Percentiles rank a stretch among this genome's conserved stretches.
Evolutionary conservation across 331 rosid species (phyloP).

Genomic region (Quercus lobata): DNA sequence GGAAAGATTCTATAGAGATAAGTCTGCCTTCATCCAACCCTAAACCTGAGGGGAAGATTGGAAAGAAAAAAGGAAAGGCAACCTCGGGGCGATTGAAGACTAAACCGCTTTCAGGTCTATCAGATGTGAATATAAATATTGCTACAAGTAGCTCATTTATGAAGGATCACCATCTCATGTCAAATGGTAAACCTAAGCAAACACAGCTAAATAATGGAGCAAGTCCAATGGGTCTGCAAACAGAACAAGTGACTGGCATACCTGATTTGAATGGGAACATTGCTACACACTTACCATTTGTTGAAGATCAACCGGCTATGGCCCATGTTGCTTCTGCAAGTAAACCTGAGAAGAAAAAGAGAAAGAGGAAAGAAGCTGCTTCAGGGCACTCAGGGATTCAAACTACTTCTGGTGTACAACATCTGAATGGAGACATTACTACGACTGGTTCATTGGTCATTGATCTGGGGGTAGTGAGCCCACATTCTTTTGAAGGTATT

Average conservation of each 20-base stretch:
- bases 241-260: slow-evolving; percentile 27
- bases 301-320: slow-evolving; percentile 19
- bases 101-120: slow-evolving; percentile 58
- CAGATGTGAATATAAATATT: slow-evolving; percentile 37
- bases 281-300: slow-evolving; percentile 5
- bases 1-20: slow-evolving; percentile 7
- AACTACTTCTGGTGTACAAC: slow-evolving; percentile 17
- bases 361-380: slow-evolving; percentile 29
- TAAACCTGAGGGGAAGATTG: slow-evolving; percentile 17
- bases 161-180: slow-evolving; percentile 14
- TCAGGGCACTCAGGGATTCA: slow-evolving; percentile 27
- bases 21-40: not conserved
- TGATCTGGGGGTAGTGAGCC: slow-evolving; percentile 44
- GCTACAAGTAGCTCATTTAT: slow-evolving; percentile 15
- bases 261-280: slow-evolving; percentile 47
- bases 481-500: not conserved
- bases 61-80: slow-evolving; percentile 30
- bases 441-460: slow-evolving; percentile 58
- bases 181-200: slow-evolving; percentile 23
- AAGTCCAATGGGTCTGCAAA: slow-evolving; percentile 12
- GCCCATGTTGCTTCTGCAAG: slow-evolving; percentile 31
- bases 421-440: slow-evolving; percentile 24
- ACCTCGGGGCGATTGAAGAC: slow-evolving; percentile 37
- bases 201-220: slow-evolving; percentile 11
- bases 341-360: slow-evolving; percentile 27